Evolutionary conservation across 164 flowering plant species (phyloP), one percentile per base, ranked within the genome.

Genomic region (Umbellularia californica): DNA sequence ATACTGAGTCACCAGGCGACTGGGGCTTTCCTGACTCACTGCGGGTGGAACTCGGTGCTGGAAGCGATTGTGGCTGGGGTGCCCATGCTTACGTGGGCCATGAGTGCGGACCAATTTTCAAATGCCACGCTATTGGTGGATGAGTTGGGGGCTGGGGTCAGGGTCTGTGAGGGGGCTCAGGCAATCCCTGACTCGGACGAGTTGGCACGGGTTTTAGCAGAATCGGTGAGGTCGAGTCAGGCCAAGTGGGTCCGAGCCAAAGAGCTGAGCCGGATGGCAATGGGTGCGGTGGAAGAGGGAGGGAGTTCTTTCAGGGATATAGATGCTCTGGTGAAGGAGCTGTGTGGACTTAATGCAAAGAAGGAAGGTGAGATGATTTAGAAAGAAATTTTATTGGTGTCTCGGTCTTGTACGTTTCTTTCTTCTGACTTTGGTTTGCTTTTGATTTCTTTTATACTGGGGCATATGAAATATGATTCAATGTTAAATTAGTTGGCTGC

Each of bases 21-120:
- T 25, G 88, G 90, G 5, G 83, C 81, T 60, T 89, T 88, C 52
- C 62, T 89, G 79, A 88, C 83, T 77, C 93, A 89, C 74, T 86
- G 90, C 50, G 91, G 93, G 64, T 88, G 93, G 93, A 87, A 87
- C 83, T 88, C 91, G 70, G 76, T 82, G 72, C 62, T 83, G 50
- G 93, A 90, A 63, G 84, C 72, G 50, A 25, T 87, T 11, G 84
- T 62, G 9, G 77, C 78, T 0, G 90, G 93, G 6, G 85, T 81
- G 11, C 52, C 72, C 71, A 67, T 89, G 41, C 76, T 87, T 60
- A 85, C 84, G 0, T 89, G 92, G 90, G 89, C 90, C 5, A 86
- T 86, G 90, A 85, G 78, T 52, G 92, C 88, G 0, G 90, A 89
- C 79, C 89, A 86, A 65, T 83, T 67, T 60, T 68, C 81, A 35